Conservation (phyloP, 2,329 filamentous ascomycete genomes). For the Xylaria sp. region DNA sequence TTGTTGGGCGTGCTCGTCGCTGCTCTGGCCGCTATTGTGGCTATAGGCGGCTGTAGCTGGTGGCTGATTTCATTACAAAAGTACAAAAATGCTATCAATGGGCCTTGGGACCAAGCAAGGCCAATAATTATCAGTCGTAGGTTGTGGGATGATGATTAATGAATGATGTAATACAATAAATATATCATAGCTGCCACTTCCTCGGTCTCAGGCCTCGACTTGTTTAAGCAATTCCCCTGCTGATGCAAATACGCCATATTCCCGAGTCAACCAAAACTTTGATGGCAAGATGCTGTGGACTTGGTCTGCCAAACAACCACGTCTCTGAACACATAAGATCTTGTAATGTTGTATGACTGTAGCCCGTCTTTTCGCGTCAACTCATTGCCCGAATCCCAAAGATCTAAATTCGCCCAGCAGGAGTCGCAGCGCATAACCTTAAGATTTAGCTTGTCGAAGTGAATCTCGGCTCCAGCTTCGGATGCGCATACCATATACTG, state of each 20-base stretch:
- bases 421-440: neutral
- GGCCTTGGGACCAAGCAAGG: slow-evolving; percentile 95
- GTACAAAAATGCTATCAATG: slow-evolving; percentile 99
- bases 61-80: slow-evolving; percentile 97
- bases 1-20: slow-evolving; percentile 81
- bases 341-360: neutral
- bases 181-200: neutral
- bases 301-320: neutral
- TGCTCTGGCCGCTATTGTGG: slow-evolving; percentile 76
- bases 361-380: neutral
- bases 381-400: neutral
- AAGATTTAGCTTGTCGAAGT: neutral
- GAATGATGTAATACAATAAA: slow-evolving; percentile 10
- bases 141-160: slow-evolving; percentile 61
- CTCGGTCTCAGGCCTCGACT: neutral
- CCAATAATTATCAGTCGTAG: slow-evolving; percentile 81
- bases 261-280: neutral
- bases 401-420: neutral
- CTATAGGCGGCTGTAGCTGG: slow-evolving; percentile 95
- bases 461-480: neutral
- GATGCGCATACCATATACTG: neutral
- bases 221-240: neutral
- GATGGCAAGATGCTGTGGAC: neutral
- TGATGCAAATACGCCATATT: neutral
- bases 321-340: neutral